Evolutionary conservation across 2,329 filamentous ascomycete species (phyloP).

Genomic region (Colletotrichum sp.): DNA sequence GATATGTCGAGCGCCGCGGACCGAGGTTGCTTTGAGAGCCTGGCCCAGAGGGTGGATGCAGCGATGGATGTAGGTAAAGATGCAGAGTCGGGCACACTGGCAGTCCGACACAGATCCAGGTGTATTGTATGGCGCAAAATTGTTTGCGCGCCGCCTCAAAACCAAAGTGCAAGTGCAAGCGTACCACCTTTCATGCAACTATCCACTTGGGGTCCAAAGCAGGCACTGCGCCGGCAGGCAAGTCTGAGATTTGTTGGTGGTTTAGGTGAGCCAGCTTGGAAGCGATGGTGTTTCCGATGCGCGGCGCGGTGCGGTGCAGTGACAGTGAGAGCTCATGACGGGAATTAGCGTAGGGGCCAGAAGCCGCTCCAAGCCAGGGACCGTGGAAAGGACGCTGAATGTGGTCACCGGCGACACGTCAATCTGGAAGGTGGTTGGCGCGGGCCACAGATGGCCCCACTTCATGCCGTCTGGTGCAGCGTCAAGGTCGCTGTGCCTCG

Average conservation of each 20-base stretch:
- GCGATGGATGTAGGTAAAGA: not conserved
- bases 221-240: not conserved
- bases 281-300: not conserved
- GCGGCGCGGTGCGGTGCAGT: not conserved
- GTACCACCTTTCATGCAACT: not conserved
- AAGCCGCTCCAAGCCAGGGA: not conserved
- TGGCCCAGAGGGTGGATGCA: not conserved
- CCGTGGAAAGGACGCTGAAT: not conserved
- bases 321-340: not conserved
- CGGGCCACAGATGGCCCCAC: not conserved
- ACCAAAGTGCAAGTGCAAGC: not conserved
- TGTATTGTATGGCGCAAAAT: not conserved
- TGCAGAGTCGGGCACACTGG: not conserved
- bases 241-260: not conserved
- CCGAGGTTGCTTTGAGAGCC: not conserved
- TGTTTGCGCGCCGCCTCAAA: constrained; percentile 8
- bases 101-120: not conserved
- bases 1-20: not conserved
- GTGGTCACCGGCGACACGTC: not conserved
- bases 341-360: not conserved
- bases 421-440: constrained; percentile 3
- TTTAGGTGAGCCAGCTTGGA: not conserved
- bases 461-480: not conserved
- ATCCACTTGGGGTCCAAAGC: not conserved
- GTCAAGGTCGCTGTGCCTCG: not conserved